Base-by-base conservation (phyloP, 148 eudicot species). In the Rhododendron ferrugineum region DNA sequence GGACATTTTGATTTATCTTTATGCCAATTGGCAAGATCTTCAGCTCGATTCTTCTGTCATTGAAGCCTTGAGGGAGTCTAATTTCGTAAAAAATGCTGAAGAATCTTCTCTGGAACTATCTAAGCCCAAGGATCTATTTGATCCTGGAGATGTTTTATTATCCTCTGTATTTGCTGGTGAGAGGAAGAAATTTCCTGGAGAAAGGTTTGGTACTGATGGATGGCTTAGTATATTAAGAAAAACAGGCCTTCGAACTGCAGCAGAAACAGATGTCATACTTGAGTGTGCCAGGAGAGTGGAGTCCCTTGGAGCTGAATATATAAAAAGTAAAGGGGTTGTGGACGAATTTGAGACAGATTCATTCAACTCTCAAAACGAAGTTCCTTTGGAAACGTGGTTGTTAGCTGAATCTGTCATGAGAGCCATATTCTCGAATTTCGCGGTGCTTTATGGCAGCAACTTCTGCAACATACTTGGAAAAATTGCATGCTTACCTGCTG, bases 271-370 rank as follows among this genome's bases (percentile, higher is more conserved):
- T 91, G 89, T 97, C 81, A 92, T 95, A 83, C 94, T 97, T 70
- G 96, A 97, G 85, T 95, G 99, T 89, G 99, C 99, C 75, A 92
- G 89, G 88, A 94, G 92, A 87, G 93, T 97, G 32, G 99, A 95
- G 90, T 92, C 84, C 85, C 98, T 95, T 88, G 99, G 96, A 56
- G 79, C 83, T 83, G 98, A 97, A 88, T 88, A 85, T 84, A 84
- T 89, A 84, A 92, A 92, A 79, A 85, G 87, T 60, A 83, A 54
- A 72, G 88, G 88, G 52, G 91, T 86, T 86, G 81, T 87, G 79
- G 94, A 89, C 85, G 89, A 91, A 78, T 92, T 94, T 83, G 97
- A 94, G 88, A 85, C 85, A 32, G 95, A 91, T 56, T 58, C 87
- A 34, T 88, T 88, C 37, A 88, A 81, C 83, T 89, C 92, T 74